These are phyloP conservation scores for Cryphonectria parasitica DNA, from an alignment of 2,329 filamentous ascomycete species.

Conservation along the genomic window DNA sequence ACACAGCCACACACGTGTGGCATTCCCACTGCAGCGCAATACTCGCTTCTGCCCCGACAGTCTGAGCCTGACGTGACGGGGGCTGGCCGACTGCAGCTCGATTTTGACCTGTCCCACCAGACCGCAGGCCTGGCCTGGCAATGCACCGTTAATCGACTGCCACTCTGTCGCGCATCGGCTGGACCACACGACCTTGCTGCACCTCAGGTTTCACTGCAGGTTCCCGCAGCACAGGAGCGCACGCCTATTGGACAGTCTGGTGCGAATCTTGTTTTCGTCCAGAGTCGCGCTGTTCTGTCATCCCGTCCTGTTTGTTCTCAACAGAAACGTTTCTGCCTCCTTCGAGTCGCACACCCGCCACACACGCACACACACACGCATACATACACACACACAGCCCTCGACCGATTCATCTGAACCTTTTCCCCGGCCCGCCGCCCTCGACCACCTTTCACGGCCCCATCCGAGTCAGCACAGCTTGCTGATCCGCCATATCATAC, in stretches of 20 bases:
- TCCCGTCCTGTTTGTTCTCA: not conserved
- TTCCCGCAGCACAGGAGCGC: slow-evolving; percentile 26
- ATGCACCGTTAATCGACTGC: slow-evolving; percentile 15
- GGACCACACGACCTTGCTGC: slow-evolving; percentile 19
- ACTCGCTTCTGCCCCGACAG: not conserved
- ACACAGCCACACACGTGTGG: slow-evolving; percentile 16
- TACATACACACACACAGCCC: not conserved
- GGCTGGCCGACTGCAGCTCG: slow-evolving; percentile 21
- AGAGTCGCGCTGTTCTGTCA: slow-evolving; percentile 15
- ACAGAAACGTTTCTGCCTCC: slow-evolving; percentile 9
- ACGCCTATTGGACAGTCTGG: slow-evolving; percentile 25
- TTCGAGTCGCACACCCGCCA: slow-evolving; percentile 15
- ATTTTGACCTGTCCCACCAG: slow-evolving; percentile 19
- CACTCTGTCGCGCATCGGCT: slow-evolving; percentile 21
- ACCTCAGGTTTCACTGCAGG: slow-evolving; percentile 28
- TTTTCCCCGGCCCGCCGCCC: slow-evolving; percentile 1
- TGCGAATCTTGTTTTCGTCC: slow-evolving; percentile 16
- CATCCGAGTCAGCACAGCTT: slow-evolving; percentile 6
- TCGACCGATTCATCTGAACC: slow-evolving; percentile 5
- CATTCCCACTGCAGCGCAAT: not conserved
- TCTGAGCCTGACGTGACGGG: slow-evolving; percentile 17
- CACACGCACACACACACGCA: slow-evolving; percentile 1
- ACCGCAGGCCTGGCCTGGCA: slow-evolving; percentile 17
- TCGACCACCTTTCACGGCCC: slow-evolving; percentile 17
- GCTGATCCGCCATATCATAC: not conserved